Base-by-base conservation (phyloP, 2,329 filamentous ascomycete genomes). In the Ophiognomonia clavigignenti-juglandacearum region DNA sequence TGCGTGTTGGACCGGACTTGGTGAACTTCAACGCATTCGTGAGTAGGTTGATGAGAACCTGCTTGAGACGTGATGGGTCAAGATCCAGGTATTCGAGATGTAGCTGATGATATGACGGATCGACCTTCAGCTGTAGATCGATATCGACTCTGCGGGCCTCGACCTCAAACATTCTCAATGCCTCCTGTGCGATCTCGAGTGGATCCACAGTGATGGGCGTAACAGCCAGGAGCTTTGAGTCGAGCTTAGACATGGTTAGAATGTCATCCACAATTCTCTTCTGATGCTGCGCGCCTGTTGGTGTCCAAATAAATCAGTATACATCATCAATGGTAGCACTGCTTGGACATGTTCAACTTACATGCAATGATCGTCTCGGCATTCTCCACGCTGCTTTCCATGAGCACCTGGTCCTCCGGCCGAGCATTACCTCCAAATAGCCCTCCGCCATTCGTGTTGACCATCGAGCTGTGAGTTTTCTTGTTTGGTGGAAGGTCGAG, bases 11-110 rank as follows among this genome's bases (percentile, higher is more conserved):
- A 16, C 83, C 78, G 0, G 73, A 73, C 29, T 81, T 81, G 1
- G 88, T 92, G 59, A 91, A 92, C 57, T 92, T 92, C 62, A 92
- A 83, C 0, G 86, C 85, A 57, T 92, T 92, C 7, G 86, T 88
- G 8, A 87, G 77, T 1, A 92, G 73, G 56, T 92, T 92, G 61
- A 92, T 89, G 4, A 91, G 70, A 1, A 91, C 84, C 62, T 92
- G 87, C 43, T 86, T 76, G 41, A 92, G 80, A 20, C 87, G 76
- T 14, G 83, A 85, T 0, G 87, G 83, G 60, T 92, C 88, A 23
- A 89, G 64, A 27, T 74, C 66, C 3, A 90, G 78, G 72, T 81
- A 89, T 29, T 85, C 78, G 27, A 86, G 68, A 0, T 66, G 66
- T 2, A 83, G 67, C 1, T 74, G 65, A 4, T 67, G 68, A 58